These are phyloP conservation scores for Nakazawaea ambrosiae DNA, from an alignment of 805 yeast genomes.

Conservation along the genomic window DNA sequence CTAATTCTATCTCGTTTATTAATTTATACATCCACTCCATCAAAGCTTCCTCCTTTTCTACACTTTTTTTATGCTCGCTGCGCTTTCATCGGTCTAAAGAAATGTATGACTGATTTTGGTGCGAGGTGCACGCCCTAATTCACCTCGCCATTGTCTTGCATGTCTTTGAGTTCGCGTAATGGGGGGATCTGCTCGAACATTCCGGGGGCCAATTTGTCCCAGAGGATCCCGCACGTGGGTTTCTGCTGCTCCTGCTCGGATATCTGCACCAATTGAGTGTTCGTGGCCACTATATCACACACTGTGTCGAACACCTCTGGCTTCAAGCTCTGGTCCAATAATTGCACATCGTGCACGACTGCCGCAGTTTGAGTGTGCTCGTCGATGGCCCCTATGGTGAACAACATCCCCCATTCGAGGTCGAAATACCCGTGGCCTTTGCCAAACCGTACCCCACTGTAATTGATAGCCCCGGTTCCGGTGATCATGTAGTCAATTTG, in stretches of 20 bases:
- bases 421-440: conserved; percentile 27
- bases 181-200: conserved; percentile 25
- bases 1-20: too few species aligned
- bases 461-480: conserved; percentile 25
- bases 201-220: conserved; percentile 20
- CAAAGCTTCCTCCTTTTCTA: too few species aligned
- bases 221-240: conserved; percentile 21
- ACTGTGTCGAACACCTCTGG: conserved; percentile 26
- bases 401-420: conserved; percentile 25
- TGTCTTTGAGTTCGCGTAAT: conserved; percentile 18
- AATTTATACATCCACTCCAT: too few species aligned
- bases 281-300: conserved; percentile 23
- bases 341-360: conserved; percentile 24
- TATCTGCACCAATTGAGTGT: conserved; percentile 15
- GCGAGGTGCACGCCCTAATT: too few species aligned
- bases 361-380: conserved; percentile 20
- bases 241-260: conserved; percentile 13
- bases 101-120: too few species aligned
- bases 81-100: too few species aligned
- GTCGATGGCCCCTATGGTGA: conserved; percentile 18
- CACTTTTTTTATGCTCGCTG: too few species aligned
- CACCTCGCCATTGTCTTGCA: too few species aligned
- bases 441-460: conserved; percentile 23
- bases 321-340: conserved; percentile 18
- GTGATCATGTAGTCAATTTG: conserved; percentile 21